phyloP scores from a whole-genome alignment of 1,284 basidiomycete species.

The Fistulina hepatica region DNA sequence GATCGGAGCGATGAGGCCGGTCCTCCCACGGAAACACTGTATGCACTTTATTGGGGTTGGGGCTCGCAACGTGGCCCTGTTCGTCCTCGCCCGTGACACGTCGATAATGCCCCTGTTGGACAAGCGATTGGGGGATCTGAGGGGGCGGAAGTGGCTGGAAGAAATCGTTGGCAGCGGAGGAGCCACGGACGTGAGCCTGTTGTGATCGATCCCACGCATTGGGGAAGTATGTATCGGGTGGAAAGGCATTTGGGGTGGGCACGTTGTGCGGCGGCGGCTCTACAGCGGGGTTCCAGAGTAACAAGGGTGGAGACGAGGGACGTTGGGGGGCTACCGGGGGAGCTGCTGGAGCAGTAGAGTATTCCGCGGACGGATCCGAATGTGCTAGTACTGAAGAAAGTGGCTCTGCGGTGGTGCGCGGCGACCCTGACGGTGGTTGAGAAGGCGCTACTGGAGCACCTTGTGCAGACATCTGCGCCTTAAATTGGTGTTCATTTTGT shows the following conservation, averaged over 20 bases:
- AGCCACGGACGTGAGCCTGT: constrained; percentile 24
- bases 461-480: constrained; percentile 9
- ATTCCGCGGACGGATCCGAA: constrained; percentile 11
- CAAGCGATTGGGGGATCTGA: constrained; percentile 48
- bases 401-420: background rate
- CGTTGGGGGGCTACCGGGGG: constrained; percentile 23
- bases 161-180: constrained; percentile 27
- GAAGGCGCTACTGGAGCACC: too few species aligned
- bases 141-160: constrained; percentile 49
- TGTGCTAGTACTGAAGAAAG: constrained; percentile 2
- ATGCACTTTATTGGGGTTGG: constrained; percentile 66
- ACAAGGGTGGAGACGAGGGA: constrained; percentile 49
- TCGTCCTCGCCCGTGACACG: constrained; percentile 41
- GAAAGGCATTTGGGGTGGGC: constrained; percentile 45
- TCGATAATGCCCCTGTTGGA: constrained; percentile 52
- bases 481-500: constrained; percentile 2
- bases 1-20: constrained; percentile 50
- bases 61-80: constrained; percentile 29
- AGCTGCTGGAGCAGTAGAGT: constrained; percentile 9
- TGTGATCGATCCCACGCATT: constrained; percentile 59
- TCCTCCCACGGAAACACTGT: constrained; percentile 93
- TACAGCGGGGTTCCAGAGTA: constrained; percentile 57
- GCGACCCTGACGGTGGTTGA: too few species aligned
- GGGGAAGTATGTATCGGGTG: constrained; percentile 57
- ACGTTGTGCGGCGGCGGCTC: constrained; percentile 60